These are phyloP conservation scores for Aspergillus sparsus DNA, from an alignment of 495 filamentous ascomycete species.

Conservation along the genomic window DNA sequence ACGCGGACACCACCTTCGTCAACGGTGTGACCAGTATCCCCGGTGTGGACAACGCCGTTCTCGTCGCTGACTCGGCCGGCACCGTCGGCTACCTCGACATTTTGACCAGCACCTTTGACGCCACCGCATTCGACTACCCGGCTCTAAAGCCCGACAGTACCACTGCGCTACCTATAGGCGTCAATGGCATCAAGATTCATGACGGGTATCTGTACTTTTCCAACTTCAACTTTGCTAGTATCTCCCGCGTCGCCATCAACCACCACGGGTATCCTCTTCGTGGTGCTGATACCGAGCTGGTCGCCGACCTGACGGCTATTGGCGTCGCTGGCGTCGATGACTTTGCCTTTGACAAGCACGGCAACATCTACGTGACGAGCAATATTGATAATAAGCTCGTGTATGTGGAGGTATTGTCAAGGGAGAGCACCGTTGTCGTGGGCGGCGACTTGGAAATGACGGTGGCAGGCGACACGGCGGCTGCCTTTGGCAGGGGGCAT, in stretches of 20 bases:
- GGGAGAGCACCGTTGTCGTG: neutral
- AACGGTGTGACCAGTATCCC: slow-evolving; percentile 3
- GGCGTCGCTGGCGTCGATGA: neutral
- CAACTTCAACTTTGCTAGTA: neutral
- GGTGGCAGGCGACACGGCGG: neutral
- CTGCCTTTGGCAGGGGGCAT: neutral
- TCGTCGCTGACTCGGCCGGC: neutral
- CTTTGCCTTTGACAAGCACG: neutral
- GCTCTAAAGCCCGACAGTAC: neutral
- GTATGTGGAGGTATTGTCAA: neutral
- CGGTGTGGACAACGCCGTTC: neutral
- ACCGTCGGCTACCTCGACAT: neutral
- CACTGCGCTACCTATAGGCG: neutral
- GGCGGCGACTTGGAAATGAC: neutral
- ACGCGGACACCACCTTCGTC: neutral
- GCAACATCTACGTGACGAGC: neutral
- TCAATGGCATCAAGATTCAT: slow-evolving; percentile 1
- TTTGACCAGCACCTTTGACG: neutral
- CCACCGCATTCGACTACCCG: neutral
- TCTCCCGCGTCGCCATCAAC: neutral
- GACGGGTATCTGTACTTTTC: neutral
- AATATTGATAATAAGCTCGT: slow-evolving; percentile 1
- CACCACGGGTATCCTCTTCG: neutral
- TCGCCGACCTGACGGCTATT: neutral
- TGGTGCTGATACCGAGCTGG: neutral